A percentile compares a stretch with the other conserved stretches of the same genome.
Evolutionary conservation across 2,329 filamentous ascomycete genomes (phyloP).

Genomic region (Ceratocystiopsis minuta): DNA sequence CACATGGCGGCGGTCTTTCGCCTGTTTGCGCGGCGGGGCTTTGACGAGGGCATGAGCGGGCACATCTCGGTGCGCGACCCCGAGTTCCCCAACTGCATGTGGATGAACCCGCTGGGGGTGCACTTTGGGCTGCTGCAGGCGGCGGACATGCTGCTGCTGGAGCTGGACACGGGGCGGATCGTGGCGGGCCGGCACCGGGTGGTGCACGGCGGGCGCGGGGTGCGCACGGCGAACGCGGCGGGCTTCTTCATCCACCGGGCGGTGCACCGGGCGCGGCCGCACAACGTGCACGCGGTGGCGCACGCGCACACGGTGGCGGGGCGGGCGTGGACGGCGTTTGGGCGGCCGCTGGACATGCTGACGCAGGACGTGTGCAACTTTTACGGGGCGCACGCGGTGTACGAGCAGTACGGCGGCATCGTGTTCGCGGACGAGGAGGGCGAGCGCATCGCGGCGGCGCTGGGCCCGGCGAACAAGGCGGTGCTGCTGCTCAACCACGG

Average conservation of each 20-base stretch:
- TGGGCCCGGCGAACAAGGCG: conserved; percentile 40
- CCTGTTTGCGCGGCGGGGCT: conserved; percentile 44
- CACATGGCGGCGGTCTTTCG: conserved; percentile 55
- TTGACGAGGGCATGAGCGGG: conserved; percentile 42
- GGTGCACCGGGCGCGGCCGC: conserved; percentile 43
- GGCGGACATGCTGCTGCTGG: conserved; percentile 48
- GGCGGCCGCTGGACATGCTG: conserved; percentile 48
- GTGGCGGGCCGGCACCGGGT: conserved; percentile 32
- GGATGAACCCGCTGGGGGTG: conserved; percentile 50
- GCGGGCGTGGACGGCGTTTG: conserved; percentile 51
- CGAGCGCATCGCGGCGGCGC: conserved; percentile 39
- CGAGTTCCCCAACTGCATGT: conserved; percentile 34
- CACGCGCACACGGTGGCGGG: conserved; percentile 51
- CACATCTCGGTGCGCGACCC: conserved; percentile 53
- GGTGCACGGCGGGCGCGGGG: not conserved
- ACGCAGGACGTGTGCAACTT: conserved; percentile 50
- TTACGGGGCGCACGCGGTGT: conserved; percentile 42
- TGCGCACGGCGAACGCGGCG: conserved; percentile 40
- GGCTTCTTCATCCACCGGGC: conserved; percentile 55
- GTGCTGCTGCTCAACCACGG: conserved; percentile 56
- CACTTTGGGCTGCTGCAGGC: conserved; percentile 51
- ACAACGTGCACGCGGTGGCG: conserved; percentile 46
- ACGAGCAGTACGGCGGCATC: conserved; percentile 37
- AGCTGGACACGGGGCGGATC: conserved; percentile 36
- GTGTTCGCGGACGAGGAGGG: conserved; percentile 47